A percentile compares a stretch with the other conserved stretches of the same genome.
These are phyloP conservation scores for Chalciporus pseudorubinellus DNA, from an alignment of 768 basidiomycete genomes.

Conservation along the genomic window DNA sequence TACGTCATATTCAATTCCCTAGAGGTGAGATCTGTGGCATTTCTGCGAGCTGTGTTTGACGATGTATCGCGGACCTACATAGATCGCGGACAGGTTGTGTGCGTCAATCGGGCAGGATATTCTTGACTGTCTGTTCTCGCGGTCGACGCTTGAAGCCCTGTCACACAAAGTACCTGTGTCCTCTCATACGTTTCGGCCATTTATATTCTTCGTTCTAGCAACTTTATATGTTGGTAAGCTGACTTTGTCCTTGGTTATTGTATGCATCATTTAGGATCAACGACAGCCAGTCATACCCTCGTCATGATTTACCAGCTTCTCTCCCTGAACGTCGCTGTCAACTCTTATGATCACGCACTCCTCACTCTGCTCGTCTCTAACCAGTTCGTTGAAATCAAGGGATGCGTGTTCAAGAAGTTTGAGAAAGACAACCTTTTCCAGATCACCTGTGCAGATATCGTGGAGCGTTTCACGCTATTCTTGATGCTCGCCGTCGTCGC, in stretches of 20 bases:
- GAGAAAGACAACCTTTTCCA: conserved; percentile 99
- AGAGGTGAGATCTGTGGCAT: conserved; percentile 60
- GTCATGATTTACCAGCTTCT: conserved; percentile 96
- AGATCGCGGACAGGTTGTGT: conserved; percentile 95
- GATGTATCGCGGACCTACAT: not conserved
- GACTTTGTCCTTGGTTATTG: not conserved
- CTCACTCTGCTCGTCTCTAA: conserved; percentile 93
- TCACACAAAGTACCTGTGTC: conserved; percentile 61
- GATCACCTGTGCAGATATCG: conserved; percentile 98
- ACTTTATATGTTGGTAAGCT: conserved; percentile 76
- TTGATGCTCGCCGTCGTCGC: conserved; percentile 92
- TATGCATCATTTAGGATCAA: not conserved
- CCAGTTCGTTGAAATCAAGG: conserved; percentile 99
- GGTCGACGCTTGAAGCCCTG: conserved; percentile 78
- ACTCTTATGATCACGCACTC: conserved; percentile 95
- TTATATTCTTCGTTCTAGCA: conserved; percentile 81
- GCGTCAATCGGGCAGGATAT: conserved; percentile 98
- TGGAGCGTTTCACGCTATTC: conserved; percentile 90
- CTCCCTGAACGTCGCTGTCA: conserved; percentile 94
- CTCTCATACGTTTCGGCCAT: conserved; percentile 68
- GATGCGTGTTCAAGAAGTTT: conserved; percentile 98
- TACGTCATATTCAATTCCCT: conserved; percentile 99
- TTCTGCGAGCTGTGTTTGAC: not conserved
- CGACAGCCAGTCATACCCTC: conserved; percentile 79
- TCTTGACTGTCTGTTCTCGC: conserved; percentile 92